A percentile compares a stretch with the other conserved stretches of the same genome.
These are phyloP conservation scores for Epichloe typhina DNA, from an alignment of 2,329 filamentous ascomycete genomes.

Conservation along the genomic window DNA sequence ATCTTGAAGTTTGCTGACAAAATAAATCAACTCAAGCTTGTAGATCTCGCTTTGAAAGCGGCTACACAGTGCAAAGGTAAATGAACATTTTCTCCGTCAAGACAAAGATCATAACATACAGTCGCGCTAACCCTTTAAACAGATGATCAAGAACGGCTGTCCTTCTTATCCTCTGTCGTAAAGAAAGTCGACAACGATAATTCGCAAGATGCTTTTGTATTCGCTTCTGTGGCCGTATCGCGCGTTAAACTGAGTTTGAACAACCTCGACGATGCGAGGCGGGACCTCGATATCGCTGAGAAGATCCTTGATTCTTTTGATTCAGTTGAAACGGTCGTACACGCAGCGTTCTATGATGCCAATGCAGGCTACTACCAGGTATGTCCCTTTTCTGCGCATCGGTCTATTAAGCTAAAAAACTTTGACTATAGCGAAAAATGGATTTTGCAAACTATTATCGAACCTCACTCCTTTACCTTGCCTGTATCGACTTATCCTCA, in stretches of 20 bases:
- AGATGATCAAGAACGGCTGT: slow-evolving; percentile 80
- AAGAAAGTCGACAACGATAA: slow-evolving; percentile 83
- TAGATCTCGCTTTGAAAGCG: slow-evolving; percentile 77
- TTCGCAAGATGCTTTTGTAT: slow-evolving; percentile 91
- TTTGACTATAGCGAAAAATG: slow-evolving; percentile 44
- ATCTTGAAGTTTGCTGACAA: slow-evolving; percentile 93
- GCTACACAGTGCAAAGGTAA: slow-evolving; percentile 70
- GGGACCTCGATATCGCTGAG: slow-evolving; percentile 79
- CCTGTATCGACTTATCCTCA: slow-evolving; percentile 75
- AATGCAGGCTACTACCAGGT: slow-evolving; percentile 91
- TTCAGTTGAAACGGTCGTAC: slow-evolving; percentile 86
- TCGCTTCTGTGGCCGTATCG: slow-evolving; percentile 81
- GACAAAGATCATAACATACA: not conserved
- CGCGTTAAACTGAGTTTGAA: slow-evolving; percentile 71
- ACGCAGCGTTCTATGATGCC: slow-evolving; percentile 90
- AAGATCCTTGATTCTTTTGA: slow-evolving; percentile 83
- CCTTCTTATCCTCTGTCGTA: slow-evolving; percentile 71
- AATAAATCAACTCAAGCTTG: slow-evolving; percentile 97
- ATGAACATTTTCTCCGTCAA: not conserved
- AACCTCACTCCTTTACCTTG: slow-evolving; percentile 93
- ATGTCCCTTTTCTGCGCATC: slow-evolving; percentile 3
- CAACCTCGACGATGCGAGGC: slow-evolving; percentile 70
- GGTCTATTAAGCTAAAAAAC: not conserved
- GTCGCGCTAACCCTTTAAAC: slow-evolving; percentile 4
- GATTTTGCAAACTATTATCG: slow-evolving; percentile 97